Evolutionary conservation across 192 early-diverging fungal species (phyloP).

Genomic region (Linnemannia hyalina): DNA sequence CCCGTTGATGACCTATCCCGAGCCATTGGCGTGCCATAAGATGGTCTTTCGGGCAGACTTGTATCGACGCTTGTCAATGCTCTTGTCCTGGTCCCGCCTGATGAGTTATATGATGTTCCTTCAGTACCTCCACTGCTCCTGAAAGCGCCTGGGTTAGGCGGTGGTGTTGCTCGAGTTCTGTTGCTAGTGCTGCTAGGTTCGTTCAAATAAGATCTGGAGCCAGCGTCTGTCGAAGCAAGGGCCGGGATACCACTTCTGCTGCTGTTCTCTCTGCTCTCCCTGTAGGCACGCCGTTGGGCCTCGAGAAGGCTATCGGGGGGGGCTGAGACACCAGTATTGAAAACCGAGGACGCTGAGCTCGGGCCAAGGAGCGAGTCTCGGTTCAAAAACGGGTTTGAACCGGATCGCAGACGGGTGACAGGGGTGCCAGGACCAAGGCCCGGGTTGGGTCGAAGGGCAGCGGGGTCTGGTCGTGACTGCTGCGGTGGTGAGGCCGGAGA

Average conservation of each 20-base stretch:
- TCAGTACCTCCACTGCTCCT: neutral
- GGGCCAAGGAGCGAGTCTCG: constrained; percentile 8
- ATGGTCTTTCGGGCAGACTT: neutral
- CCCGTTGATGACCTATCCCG: constrained; percentile 13
- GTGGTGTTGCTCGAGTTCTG: constrained; percentile 11
- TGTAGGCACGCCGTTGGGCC: constrained; percentile 1
- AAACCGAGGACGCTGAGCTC: neutral
- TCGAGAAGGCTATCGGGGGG: constrained; percentile 14
- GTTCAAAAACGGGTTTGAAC: constrained; percentile 27
- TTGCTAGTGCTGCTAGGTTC: neutral
- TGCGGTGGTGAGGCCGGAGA: constrained; percentile 18
- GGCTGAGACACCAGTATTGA: constrained; percentile 8
- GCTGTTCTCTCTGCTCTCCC: constrained; percentile 14
- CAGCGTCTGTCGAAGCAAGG: neutral
- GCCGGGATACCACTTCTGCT: neutral
- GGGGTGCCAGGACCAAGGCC: neutral
- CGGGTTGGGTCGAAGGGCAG: neutral
- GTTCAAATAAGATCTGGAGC: constrained; percentile 7
- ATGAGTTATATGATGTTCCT: neutral
- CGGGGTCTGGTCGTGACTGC: constrained; percentile 22
- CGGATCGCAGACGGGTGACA: constrained; percentile 25
- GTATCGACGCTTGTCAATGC: constrained; percentile 24
- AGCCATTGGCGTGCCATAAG: neutral
- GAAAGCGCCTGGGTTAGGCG: neutral
- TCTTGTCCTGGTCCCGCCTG: constrained; percentile 21